A percentile compares a stretch with the other conserved stretches of the same genome.
phyloP scores from a whole-genome alignment of 768 basidiomycete species.

The Hydnum rufescens region DNA sequence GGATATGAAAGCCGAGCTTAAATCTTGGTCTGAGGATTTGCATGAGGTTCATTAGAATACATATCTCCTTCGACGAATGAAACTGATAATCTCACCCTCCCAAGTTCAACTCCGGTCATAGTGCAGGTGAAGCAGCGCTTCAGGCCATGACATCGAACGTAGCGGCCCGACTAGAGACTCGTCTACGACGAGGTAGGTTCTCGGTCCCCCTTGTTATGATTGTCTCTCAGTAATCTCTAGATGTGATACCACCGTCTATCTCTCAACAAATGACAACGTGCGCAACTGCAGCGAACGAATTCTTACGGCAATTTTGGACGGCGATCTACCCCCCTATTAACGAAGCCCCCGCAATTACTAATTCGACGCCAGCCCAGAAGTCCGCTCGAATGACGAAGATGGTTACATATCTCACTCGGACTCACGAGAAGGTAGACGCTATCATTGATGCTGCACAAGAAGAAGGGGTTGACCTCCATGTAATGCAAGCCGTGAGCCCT shows the following conservation, averaged over 20 bases:
- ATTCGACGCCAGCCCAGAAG: conserved; percentile 47
- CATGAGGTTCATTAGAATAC: too few species aligned
- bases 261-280: conserved; percentile 73
- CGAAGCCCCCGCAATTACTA: conserved; percentile 27
- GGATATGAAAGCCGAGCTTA: too few species aligned
- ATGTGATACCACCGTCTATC: conserved; percentile 58
- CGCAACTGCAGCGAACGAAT: conserved; percentile 88
- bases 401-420: conserved; percentile 61
- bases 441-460: conserved; percentile 43
- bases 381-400: conserved; percentile 70
- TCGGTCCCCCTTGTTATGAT: neutral
- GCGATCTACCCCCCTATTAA: conserved; percentile 53
- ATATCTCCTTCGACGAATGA: too few species aligned
- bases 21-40: too few species aligned
- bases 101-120: too few species aligned
- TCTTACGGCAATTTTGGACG: conserved; percentile 90
- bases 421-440: conserved; percentile 61
- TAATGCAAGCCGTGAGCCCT: conserved; percentile 42
- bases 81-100: too few species aligned
- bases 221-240: conserved; percentile 21
- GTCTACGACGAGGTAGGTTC: conserved; percentile 39
- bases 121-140: conserved; percentile 43
- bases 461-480: conserved; percentile 38
- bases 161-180: conserved; percentile 44
- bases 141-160: conserved; percentile 65